Evolutionary conservation across 208 protist genomes (phyloP), one percentile per base, ranked within the genome.

Genomic region (Leishmania turanica): DNA sequence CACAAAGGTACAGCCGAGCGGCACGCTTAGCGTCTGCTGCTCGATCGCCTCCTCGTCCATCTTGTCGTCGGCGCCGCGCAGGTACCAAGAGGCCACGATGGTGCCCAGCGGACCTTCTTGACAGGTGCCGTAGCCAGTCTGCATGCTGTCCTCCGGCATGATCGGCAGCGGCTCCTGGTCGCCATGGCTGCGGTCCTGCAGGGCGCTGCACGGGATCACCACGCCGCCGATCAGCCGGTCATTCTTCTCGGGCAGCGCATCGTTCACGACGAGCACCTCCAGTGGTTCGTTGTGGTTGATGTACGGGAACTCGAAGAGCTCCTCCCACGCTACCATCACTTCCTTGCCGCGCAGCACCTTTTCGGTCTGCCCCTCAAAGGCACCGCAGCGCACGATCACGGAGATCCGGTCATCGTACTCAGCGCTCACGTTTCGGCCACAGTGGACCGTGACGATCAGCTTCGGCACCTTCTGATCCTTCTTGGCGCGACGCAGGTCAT

Each of bases 301-400:
- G 87, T 96, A 97, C 7, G 94, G 92, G 80, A 97, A 97, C 72
- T 96, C 92, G 78, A 97, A 97, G 54, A 96, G 92, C 85, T 96
- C 95, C 69, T 96, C 95, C 95, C 95, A 97, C 49, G 91, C 92
- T 40, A 88, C 94, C 60, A 86, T 75, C 9, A 86, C 74, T 49
- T 87, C 92, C 75, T 88, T 91, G 58, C 93, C 93, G 54, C 92
- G 95, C 19, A 86, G 88, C 56, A 96, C 88, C 85, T 95, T 94
- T 53, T 92, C 92, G 3, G 95, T 97, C 77, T 93, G 93, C 34
- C 95, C 95, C 79, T 97, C 95, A 88, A 97, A 96, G 47, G 92
- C 89, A n/a, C 93, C 95, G 80, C 92, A 96, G 56, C 92, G 92
- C 56, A 97, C 92, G 82, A 95, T 89, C 51, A 97, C 91, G 37